phyloP scores from a whole-genome alignment of 805 yeast species.

The Dipodascus albidus region DNA sequence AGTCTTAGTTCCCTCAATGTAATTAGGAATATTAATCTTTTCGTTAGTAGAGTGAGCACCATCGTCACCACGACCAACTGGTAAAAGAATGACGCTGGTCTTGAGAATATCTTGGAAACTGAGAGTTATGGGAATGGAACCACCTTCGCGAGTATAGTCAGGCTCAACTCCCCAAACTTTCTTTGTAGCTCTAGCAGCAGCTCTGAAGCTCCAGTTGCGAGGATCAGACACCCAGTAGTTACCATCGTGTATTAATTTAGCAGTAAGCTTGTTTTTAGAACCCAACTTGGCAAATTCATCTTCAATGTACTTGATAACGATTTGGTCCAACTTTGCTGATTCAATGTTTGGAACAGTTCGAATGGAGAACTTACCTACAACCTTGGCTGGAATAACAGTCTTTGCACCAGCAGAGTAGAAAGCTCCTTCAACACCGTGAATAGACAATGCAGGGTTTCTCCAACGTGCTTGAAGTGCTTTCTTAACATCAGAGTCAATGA shows the following conservation, averaged over 20 bases:
- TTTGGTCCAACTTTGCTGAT: slow-evolving; percentile 61
- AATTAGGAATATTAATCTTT: slow-evolving; percentile 79
- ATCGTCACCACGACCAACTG: slow-evolving; percentile 98
- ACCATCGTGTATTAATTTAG: slow-evolving; percentile 86
- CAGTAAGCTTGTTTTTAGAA: slow-evolving; percentile 65
- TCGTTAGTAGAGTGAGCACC: slow-evolving; percentile 99
- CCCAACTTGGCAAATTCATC: slow-evolving; percentile 51
- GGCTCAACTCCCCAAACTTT: slow-evolving; percentile 93
- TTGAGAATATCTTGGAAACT: slow-evolving; percentile 83
- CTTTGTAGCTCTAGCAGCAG: slow-evolving; percentile 90
- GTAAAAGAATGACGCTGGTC: slow-evolving; percentile 78
- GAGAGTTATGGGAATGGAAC: slow-evolving; percentile 93
- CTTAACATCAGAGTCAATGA: slow-evolving; percentile 65
- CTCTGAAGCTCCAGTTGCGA: slow-evolving; percentile 80
- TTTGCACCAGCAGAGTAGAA: slow-evolving; percentile 92
- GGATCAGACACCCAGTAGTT: slow-evolving; percentile 95
- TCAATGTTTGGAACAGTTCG: slow-evolving; percentile 96
- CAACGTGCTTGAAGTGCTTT: slow-evolving; percentile 94
- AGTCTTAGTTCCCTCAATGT: slow-evolving; percentile 87
- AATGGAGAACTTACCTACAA: slow-evolving; percentile 87
- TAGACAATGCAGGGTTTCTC: slow-evolving; percentile 93
- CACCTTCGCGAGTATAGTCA: slow-evolving; percentile 97
- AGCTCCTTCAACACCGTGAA: slow-evolving; percentile 98
- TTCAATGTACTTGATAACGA: slow-evolving; percentile 62
- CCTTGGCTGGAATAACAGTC: slow-evolving; percentile 95